These are phyloP conservation scores for Sclerotinia sclerotiorum DNA, from an alignment of 2,329 filamentous ascomycete genomes.

Conservation along the genomic window DNA sequence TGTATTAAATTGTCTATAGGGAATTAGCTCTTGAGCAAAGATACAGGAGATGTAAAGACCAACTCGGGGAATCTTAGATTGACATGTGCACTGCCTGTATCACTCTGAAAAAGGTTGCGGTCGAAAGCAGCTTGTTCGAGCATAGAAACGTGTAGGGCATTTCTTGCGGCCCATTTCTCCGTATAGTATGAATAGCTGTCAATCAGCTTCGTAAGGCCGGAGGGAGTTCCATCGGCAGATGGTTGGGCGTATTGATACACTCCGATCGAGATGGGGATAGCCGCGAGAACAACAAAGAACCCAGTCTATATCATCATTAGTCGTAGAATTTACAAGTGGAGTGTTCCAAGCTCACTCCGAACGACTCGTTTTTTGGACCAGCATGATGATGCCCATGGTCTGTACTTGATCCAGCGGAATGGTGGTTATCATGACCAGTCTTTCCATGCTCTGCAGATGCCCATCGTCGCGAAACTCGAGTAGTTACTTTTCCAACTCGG, in stretches of 20 bases:
- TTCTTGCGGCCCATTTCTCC: slow-evolving; percentile 54
- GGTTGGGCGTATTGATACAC: slow-evolving; percentile 48
- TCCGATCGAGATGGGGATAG: slow-evolving; percentile 47
- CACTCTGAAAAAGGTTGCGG: slow-evolving; percentile 57
- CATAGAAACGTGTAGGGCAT: slow-evolving; percentile 58
- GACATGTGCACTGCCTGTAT: slow-evolving; percentile 46
- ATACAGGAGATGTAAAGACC: slow-evolving; percentile 40
- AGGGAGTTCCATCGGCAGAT: slow-evolving; percentile 42
- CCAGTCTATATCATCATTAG: slow-evolving; percentile 42
- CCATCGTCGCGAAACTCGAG: slow-evolving; percentile 30
- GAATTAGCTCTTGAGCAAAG: neutral
- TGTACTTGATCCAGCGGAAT: slow-evolving; percentile 27
- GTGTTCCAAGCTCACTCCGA: slow-evolving; percentile 48
- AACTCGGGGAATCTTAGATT: slow-evolving; percentile 65
- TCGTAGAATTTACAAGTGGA: neutral
- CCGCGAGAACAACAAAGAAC: slow-evolving; percentile 49
- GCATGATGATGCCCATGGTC: slow-evolving; percentile 41
- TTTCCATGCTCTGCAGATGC: slow-evolving; percentile 32
- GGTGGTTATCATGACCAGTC: slow-evolving; percentile 31
- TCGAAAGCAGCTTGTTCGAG: slow-evolving; percentile 64
- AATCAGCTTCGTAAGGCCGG: slow-evolving; percentile 51
- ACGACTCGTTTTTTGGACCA: slow-evolving; percentile 47
- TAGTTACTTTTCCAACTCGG: slow-evolving; percentile 30
- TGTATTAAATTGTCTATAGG: slow-evolving; percentile 60
- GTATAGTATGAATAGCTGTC: slow-evolving; percentile 54